These are phyloP conservation scores for Hypoxylon sp. DNA, from an alignment of 2,329 filamentous ascomycete genomes.

Conservation along the genomic window DNA sequence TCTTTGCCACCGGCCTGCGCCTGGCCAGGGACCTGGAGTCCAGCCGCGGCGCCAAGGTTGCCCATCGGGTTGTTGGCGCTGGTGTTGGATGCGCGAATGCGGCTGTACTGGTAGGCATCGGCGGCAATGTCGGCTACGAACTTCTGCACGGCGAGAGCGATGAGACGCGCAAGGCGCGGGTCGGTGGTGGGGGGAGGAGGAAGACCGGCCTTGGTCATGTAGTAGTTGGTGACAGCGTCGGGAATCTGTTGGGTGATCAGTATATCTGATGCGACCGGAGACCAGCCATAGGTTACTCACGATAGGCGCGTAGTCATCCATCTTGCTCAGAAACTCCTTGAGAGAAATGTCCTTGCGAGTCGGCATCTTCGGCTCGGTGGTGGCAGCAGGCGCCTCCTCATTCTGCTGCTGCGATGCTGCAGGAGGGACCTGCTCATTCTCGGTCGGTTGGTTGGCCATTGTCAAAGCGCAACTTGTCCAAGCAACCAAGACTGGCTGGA, in stretches of 20 bases:
- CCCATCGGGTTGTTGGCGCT: slow-evolving; percentile 94
- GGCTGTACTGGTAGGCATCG: slow-evolving; percentile 97
- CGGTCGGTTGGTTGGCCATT: slow-evolving; percentile 51
- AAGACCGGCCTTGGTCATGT: slow-evolving; percentile 94
- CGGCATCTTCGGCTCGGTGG: slow-evolving; percentile 73
- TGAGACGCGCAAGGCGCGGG: slow-evolving; percentile 88
- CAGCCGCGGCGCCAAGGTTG: slow-evolving; percentile 81
- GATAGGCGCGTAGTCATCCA: slow-evolving; percentile 98
- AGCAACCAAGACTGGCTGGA: background rate
- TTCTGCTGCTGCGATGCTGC: slow-evolving; percentile 47
- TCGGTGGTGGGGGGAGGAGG: slow-evolving; percentile 93
- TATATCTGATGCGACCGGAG: background rate
- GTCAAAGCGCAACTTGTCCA: background rate
- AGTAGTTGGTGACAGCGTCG: slow-evolving; percentile 97
- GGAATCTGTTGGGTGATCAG: slow-evolving; percentile 76
- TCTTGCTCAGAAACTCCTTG: slow-evolving; percentile 93
- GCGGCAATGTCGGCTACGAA: slow-evolving; percentile 98
- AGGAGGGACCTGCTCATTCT: slow-evolving; percentile 52
- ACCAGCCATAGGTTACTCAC: slow-evolving; percentile 66
- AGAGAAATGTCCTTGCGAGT: slow-evolving; percentile 92
- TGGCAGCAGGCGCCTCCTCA: slow-evolving; percentile 43
- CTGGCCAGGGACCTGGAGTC: slow-evolving; percentile 76
- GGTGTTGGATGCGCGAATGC: slow-evolving; percentile 91
- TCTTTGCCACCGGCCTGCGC: slow-evolving; percentile 69
- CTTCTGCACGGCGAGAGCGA: slow-evolving; percentile 98